Conservation (phyloP, 352 stramenopile genomes). For the Blastocystis sp. region DNA sequence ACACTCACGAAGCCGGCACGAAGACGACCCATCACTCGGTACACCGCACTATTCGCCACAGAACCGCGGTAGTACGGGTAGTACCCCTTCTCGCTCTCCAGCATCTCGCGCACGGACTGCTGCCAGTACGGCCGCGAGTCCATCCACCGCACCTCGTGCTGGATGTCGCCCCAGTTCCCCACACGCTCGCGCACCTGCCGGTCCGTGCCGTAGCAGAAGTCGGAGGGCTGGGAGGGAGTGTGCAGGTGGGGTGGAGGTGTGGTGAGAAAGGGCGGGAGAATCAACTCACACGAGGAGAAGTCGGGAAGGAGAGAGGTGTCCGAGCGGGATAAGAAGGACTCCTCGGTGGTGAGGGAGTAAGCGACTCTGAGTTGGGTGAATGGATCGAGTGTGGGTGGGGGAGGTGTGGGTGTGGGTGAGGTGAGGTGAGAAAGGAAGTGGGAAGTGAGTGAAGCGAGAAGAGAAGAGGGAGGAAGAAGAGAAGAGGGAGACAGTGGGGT, state of each 20-base stretch:
- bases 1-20: neutral
- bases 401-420: neutral
- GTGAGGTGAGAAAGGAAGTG: neutral
- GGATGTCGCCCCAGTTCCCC: constrained; percentile 19
- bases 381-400: neutral
- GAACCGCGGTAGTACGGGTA: neutral
- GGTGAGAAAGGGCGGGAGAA: constrained; percentile 31
- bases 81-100: neutral
- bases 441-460: neutral
- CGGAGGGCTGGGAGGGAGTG: neutral
- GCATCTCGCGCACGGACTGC: neutral
- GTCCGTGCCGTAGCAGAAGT: neutral
- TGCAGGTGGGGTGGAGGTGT: neutral
- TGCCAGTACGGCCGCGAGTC: neutral
- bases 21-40: neutral
- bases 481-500: neutral
- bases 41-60: neutral
- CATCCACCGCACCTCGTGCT: neutral
- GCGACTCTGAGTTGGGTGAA: neutral
- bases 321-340: neutral
- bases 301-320: neutral
- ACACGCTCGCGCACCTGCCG: neutral
- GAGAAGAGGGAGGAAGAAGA: no score
- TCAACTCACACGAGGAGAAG: neutral
- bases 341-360: neutral